Evolutionary conservation across 257 asterid species (phyloP), one percentile per base, ranked within the genome.

Genomic region (Misopates orontium): DNA sequence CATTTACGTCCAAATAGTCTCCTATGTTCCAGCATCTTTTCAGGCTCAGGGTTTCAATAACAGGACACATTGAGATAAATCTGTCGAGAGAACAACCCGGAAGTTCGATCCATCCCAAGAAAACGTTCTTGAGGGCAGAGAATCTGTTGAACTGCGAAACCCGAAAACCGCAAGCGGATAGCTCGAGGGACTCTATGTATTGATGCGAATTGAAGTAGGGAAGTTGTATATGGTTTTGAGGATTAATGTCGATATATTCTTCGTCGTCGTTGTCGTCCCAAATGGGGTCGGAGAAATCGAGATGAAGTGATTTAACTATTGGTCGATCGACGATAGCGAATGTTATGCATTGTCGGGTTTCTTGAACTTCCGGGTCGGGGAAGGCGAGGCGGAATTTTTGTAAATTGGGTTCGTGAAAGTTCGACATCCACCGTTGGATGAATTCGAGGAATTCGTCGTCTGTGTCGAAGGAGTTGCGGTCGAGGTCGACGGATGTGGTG

Each of bases 51-150:
- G 0, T 41, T 45, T 79, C 81, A 0, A 79, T 21, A 0, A 4
- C 4, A 0, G 77, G 70, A 16, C 81, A 75, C 6, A 49, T 56
- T 0, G 50, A 8, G 1, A 75, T 10, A 21, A 75, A 55, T 17
- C 4, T 17, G 1, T 36, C 20, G 15, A 79, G 44, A 5, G 5
- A 7, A 15, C 4, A 0, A 2, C 70, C 8, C 3, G 39, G 21
- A 4, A 74, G 5, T 0, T 41, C 32, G 8, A 75, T 55, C 84
- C 84, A 75, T 13, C 51, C 78, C 57, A 79, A 17, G 64, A 53
- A 25, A 24, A 72, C 53, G 10, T n/a, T 11, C 47, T 60, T 74
- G 17, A 78, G 56, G 4, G 52, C 28, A 6, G 49, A 17, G 20
- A 78, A 74, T 0, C 15, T 24, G 19, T 10, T 18, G 24, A 42